Base-by-base conservation (phyloP, 768 basidiomycete genomes). In the Lactifluus hygrophoroides region DNA sequence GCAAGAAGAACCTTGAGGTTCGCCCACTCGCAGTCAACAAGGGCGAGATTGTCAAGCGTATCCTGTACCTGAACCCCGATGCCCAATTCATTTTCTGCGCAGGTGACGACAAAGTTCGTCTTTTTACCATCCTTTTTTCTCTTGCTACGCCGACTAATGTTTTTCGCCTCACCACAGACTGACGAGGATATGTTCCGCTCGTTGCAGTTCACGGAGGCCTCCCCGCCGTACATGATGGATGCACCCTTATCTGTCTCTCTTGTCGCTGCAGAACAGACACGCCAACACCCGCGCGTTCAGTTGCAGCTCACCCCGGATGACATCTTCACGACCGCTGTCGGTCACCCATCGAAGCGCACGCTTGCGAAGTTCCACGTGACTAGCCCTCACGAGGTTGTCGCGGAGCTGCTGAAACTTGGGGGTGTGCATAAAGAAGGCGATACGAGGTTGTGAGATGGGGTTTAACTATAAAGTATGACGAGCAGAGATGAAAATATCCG, bases 171-270 rank as follows among this genome's bases (percentile, higher is more conserved):
- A 17, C 50, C 40, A 32, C 64, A 88, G 90, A 94, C 94, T 48
- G 93, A 97, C 76, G 95, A 99, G 75, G 95, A 99, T 76, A 99
- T 99, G 95, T 97, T 97, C 88, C 86, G 94, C 64, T 80, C 91
- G 0, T 77, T 95, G 0, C 78, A 82, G 23, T 88, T 88, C 74
- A 70, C 76, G 37, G 67, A 62, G 45, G 42, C 44, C 35, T 2
- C 58, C 30, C 56, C 55, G 57, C 68, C 66, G 23, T 67, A 61
- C 47, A 58, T 48, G 25, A 68, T 88, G 74, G 75, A 82, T 65
- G 78, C 73, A 54, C 88, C 82, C 21, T 73, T 85, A 55, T 83
- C 70, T 62, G 77, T 69, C 69, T 76, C 71, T 7, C 72, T 77
- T 21, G 56, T 72, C 32, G 66, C 64, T 63, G 70, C 62, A 68